Base-by-base conservation (phyloP, 2,329 filamentous ascomycete species). In the Calonectria crousiana region DNA sequence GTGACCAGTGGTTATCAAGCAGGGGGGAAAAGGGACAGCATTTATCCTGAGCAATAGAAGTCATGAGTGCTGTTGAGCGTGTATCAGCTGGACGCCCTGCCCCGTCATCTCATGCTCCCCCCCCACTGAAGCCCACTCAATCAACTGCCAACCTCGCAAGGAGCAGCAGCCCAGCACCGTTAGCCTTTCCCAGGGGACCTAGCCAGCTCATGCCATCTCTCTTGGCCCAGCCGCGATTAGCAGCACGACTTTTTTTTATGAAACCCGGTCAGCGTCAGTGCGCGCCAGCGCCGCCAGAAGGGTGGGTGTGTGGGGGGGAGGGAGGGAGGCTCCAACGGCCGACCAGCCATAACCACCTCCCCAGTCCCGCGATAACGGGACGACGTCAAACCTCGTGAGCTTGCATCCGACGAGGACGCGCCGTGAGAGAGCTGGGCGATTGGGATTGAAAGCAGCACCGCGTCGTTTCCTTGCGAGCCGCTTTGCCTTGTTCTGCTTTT, bases 141-240 rank as follows among this genome's bases (percentile, higher is more conserved):
- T 23, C 44, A 23, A 14, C 44, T 36, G 49, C 38, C 53, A 34
- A 23, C 32, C 47, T 53, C 23, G 4, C 32, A 28, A 20, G 26
- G 32, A 49, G 62, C 8, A 16, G 62, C 26, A 44, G 26, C 44
- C 30, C 30, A 38, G 32, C 49, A 20, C 16, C 26, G 32, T 56
- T 38, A 51, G 34, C 47, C 64, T 41, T 30, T 49, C 11, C 47
- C 44, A 28, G 49, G 65, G 65, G 49, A 53, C 65, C 60, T 47
- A 64, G 60, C 26, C 6, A 8, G 26, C 36, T 64, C 60, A 64
- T 64, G 38, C 47, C 60, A 64, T 64, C 34, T 53, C 60, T 26
- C 58, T 44, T 30, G 30, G 60, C 60, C 47, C 36, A 64, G 60
- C 60, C 60, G 60, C 60, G 60, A 64, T 64, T 44, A 47, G 60